Base-by-base conservation (phyloP, 257 asterid species). In the Plantago elongata region DNA sequence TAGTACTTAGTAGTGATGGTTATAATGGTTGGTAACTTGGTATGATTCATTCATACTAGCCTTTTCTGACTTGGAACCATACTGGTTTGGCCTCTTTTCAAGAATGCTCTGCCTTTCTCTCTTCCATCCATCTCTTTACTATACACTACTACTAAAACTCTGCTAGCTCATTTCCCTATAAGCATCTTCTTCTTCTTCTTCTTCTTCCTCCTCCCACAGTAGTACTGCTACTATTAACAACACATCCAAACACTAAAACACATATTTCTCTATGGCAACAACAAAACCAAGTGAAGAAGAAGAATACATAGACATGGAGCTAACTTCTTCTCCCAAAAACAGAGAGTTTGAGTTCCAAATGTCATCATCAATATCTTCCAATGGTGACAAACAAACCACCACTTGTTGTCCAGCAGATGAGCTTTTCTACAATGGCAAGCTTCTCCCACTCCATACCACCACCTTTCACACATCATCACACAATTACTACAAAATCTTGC, bases 371-470 rank as follows among this genome's bases (percentile, higher is more conserved):
- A n/a, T n/a, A 51, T 4, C 67, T 30, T 30, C 72, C 76, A 29
- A 42, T 4, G 40, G 40, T 34, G 78, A 70, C 11, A 78, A 52
- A 16, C 77, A 71, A 13, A 10, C 78, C 72, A 62, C 72, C 22
- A 61, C 81, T 46, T 82, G 74, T 45, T 83, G 40, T 34, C 40
- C 92, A 0, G 98, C 97, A 10, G 98, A 92, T 63, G 93, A 89
- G 55, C 97, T 92, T 68, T 92, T 92, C 72, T 81, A 78, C 87
- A 84, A 85, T 13, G 98, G 98, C 55, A 81, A 76, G 16, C 96
- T 89, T 74, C 89, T 89, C 67, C 98, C 98, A 5, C 98, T 92
- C 61, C 80, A 79, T 22, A 22, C 27, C 73, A 18, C 62, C 61
- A 4, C 65, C 59, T 15, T 70, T 63, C 11, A 64, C 62, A n/a